Percentiles rank a stretch among this genome's conserved stretches.
phyloP scores from a whole-genome alignment of 805 yeast genomes.

The Starmerella riodocensis region DNA sequence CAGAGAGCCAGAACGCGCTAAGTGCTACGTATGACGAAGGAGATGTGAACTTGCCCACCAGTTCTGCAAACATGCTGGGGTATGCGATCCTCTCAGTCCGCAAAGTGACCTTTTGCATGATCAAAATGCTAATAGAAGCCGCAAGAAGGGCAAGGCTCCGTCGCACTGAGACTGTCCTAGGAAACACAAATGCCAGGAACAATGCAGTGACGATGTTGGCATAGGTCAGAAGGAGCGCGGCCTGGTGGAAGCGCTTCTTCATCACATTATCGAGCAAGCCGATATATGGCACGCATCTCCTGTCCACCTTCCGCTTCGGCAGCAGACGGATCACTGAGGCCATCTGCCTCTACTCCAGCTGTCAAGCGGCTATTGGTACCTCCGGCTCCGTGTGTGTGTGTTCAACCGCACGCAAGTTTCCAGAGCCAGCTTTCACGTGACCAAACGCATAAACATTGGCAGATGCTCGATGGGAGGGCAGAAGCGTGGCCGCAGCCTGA shows the following conservation, averaged over 20 bases:
- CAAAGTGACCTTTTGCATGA: not conserved
- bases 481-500: no score
- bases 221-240: not conserved
- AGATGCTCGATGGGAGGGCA: no score
- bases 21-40: not conserved
- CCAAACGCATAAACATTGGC: no score
- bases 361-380: not conserved
- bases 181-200: not conserved
- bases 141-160: not conserved
- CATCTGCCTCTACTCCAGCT: constrained; percentile 5
- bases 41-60: not conserved
- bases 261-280: constrained; percentile 9
- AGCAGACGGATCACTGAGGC: constrained; percentile 18
- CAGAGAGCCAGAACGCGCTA: not conserved
- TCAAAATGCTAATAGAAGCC: not conserved
- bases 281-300: constrained; percentile 12
- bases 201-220: not conserved
- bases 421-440: no score
- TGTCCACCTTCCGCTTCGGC: constrained; percentile 15
- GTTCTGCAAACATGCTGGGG: not conserved
- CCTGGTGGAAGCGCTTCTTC: constrained; percentile 8
- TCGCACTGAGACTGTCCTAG: not conserved
- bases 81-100: not conserved
- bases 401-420: not conserved
- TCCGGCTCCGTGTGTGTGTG: not conserved